phyloP scores from a whole-genome alignment of 139 green algal genomes.

The Asterochloris sp. region DNA sequence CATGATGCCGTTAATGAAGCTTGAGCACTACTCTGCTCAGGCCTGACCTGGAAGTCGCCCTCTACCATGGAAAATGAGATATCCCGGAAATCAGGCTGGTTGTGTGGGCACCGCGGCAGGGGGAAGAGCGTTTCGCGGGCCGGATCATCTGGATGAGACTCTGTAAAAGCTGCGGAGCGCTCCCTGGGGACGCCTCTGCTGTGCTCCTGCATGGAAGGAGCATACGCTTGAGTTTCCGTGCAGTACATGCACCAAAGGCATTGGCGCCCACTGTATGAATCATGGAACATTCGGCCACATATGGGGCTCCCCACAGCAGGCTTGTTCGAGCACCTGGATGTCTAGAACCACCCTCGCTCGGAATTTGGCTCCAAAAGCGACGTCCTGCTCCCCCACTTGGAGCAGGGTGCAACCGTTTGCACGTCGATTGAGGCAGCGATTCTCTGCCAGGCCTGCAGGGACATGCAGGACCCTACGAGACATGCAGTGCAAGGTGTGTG shows the following conservation, averaged over 20 bases:
- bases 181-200: conserved; percentile 17
- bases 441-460: conserved; percentile 59
- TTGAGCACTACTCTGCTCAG: not conserved
- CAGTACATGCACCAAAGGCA: not conserved
- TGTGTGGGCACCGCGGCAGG: conserved; percentile 18
- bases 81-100: conserved; percentile 33
- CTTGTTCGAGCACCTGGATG: conserved; percentile 40
- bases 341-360: conserved; percentile 66
- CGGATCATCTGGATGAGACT: not conserved
- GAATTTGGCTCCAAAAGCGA: conserved; percentile 82
- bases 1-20: too few relatives aligned
- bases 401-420: conserved; percentile 23
- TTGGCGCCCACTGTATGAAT: not conserved
- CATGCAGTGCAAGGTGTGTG: too few relatives aligned
- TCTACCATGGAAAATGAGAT: conserved; percentile 73
- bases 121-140: not conserved
- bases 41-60: conserved; percentile 74
- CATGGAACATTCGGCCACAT: not conserved
- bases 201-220: not conserved
- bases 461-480: too few relatives aligned
- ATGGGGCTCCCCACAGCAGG: conserved; percentile 13
- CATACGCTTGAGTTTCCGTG: not conserved
- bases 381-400: conserved; percentile 75
- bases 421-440: conserved; percentile 54
- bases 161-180: conserved; percentile 5